Percentiles rank a stretch among this genome's conserved stretches.
Evolutionary conservation across 2,329 filamentous ascomycete genomes (phyloP).

Genomic region (Fusarium nelsonii): DNA sequence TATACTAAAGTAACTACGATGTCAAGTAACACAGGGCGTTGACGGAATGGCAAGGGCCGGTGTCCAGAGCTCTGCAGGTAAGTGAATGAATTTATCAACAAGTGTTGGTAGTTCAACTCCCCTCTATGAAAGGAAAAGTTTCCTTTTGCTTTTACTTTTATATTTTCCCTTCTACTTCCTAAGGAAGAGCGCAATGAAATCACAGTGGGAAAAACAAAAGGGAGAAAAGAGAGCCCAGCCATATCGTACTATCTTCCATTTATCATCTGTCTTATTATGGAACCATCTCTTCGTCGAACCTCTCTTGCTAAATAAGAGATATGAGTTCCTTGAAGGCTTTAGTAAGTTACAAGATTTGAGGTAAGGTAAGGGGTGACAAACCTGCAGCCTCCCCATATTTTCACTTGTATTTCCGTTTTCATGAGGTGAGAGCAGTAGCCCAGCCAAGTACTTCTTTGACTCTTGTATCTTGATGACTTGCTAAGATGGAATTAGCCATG

Average conservation of each 20-base stretch:
- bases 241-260: background rate
- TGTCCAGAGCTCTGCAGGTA: slow-evolving; percentile 28
- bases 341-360: background rate
- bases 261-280: no score
- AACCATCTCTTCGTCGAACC: no score
- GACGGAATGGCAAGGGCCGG: slow-evolving; percentile 24
- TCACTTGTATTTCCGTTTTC: background rate
- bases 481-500: background rate
- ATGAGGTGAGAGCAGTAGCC: slow-evolving; percentile 11
- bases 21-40: background rate
- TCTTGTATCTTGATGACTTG: slow-evolving; percentile 34
- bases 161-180: no score
- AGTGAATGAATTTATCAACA: background rate
- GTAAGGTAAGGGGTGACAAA: background rate
- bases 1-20: background rate
- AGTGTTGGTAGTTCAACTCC: slow-evolving; percentile 13
- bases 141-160: no score
- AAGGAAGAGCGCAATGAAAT: background rate
- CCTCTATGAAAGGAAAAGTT: background rate
- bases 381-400: slow-evolving; percentile 9
- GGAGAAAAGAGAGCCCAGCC: background rate
- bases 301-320: slow-evolving; percentile 1
- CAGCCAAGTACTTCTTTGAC: slow-evolving; percentile 23
- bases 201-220: background rate
- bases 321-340: background rate